A percentile compares a stretch with the other conserved stretches of the same genome.
These are phyloP conservation scores for Mycena sanguinolenta DNA, from an alignment of 768 basidiomycete species.

Conservation along the genomic window DNA sequence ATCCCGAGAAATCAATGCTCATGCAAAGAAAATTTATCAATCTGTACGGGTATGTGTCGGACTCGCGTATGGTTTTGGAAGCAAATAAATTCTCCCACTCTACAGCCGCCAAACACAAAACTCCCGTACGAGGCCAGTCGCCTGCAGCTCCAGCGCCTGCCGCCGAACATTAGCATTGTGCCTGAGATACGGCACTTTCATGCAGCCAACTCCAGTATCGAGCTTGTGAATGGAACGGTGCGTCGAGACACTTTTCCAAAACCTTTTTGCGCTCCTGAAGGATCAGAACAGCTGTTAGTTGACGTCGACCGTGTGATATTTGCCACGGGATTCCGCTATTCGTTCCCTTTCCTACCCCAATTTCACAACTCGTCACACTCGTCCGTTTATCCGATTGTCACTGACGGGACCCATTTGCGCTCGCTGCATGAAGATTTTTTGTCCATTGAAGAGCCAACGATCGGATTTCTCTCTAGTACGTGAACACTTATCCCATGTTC, in stretches of 20 bases:
- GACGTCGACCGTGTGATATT: conserved; percentile 47
- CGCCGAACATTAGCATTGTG: conserved; percentile 43
- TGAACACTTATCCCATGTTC: background rate
- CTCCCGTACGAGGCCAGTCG: conserved; percentile 30
- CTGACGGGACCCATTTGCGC: conserved; percentile 44
- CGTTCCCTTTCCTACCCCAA: conserved; percentile 48
- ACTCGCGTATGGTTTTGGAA: too few species aligned
- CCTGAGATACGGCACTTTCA: conserved; percentile 46
- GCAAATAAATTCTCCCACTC: background rate
- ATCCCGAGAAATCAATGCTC: conserved; percentile 41
- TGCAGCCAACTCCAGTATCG: conserved; percentile 40
- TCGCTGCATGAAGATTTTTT: conserved; percentile 46
- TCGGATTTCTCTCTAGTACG: conserved; percentile 42
- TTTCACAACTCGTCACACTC: conserved; percentile 41
- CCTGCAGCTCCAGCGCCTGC: conserved; percentile 36
- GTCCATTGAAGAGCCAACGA: conserved; percentile 50
- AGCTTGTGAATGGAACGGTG: conserved; percentile 46
- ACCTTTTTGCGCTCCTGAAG: conserved; percentile 4
- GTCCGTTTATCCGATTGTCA: conserved; percentile 39
- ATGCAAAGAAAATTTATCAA: conserved; percentile 40
- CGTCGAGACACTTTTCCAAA: conserved; percentile 15
- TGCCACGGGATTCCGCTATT: conserved; percentile 48
- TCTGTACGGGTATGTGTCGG: conserved; percentile 29
- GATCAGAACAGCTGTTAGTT: conserved; percentile 32
- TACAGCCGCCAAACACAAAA: conserved; percentile 30